Percentiles rank a stretch among this genome's conserved stretches.
These are phyloP conservation scores for Amauroascus niger DNA, from an alignment of 2,329 filamentous ascomycete species.

Conservation along the genomic window DNA sequence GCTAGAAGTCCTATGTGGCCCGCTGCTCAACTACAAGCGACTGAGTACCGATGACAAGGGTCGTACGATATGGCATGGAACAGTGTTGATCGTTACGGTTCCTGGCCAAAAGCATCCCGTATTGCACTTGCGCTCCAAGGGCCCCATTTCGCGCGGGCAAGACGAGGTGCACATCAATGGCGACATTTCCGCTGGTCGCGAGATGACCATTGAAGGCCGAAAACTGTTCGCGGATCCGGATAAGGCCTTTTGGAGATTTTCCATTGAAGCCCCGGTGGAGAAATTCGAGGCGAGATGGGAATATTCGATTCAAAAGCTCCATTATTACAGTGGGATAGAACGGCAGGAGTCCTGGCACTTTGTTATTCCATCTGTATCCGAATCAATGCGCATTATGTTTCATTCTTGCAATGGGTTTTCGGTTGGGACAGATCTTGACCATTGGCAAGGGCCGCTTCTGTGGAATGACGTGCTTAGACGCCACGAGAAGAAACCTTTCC, in stretches of 20 bases:
- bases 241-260: slow-evolving; percentile 53
- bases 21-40: slow-evolving; percentile 43
- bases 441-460: slow-evolving; percentile 52
- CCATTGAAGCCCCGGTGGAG: slow-evolving; percentile 54
- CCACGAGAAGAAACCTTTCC: slow-evolving; percentile 51
- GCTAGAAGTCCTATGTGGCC: slow-evolving; percentile 39
- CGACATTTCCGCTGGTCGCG: slow-evolving; percentile 12
- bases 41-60: slow-evolving; percentile 30
- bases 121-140: slow-evolving; percentile 42
- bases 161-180: slow-evolving; percentile 14
- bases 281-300: slow-evolving; percentile 67
- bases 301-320: slow-evolving; percentile 61
- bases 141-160: slow-evolving; percentile 22
- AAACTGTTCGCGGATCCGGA: slow-evolving; percentile 52
- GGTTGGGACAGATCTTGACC: slow-evolving; percentile 54
- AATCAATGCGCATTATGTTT: slow-evolving; percentile 61
- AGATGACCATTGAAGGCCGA: slow-evolving; percentile 37
- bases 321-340: slow-evolving; percentile 49
- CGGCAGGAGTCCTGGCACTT: slow-evolving; percentile 45
- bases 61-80: slow-evolving; percentile 60
- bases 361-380: slow-evolving; percentile 48
- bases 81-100: slow-evolving; percentile 70
- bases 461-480: slow-evolving; percentile 57
- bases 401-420: slow-evolving; percentile 61
- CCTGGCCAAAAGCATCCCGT: slow-evolving; percentile 56